phyloP scores from a whole-genome alignment of 2,329 filamentous ascomycete species.

The Ilyonectria mors-panacis region DNA sequence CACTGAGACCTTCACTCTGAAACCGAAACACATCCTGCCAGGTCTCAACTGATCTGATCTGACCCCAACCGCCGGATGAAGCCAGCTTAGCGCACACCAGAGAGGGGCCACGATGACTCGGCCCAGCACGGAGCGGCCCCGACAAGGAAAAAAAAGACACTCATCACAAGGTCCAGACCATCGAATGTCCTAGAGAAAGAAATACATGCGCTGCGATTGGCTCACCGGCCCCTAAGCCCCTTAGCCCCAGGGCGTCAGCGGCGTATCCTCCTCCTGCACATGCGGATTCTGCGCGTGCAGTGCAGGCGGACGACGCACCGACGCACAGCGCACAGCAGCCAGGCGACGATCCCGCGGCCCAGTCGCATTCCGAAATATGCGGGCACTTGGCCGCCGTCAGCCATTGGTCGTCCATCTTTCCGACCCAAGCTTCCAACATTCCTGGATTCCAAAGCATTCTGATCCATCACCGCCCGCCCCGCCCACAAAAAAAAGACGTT shows the following conservation, averaged over 20 bases:
- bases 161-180: slow-evolving; percentile 21
- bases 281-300: neutral
- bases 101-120: slow-evolving; percentile 24
- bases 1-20: too few relatives aligned
- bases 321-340: neutral
- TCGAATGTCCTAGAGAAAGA: slow-evolving; percentile 28
- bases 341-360: slow-evolving; percentile 8
- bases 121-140: slow-evolving; percentile 6
- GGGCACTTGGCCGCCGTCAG: slow-evolving; percentile 3
- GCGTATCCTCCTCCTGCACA: neutral
- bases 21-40: neutral
- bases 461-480: neutral
- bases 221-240: neutral
- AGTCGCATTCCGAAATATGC: slow-evolving; percentile 20
- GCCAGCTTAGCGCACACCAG: slow-evolving; percentile 21
- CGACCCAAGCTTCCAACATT: neutral
- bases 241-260: slow-evolving; percentile 7
- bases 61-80: slow-evolving; percentile 19
- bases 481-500: neutral
- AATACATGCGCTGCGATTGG: slow-evolving; percentile 44
- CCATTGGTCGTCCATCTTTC: neutral
- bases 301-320: neutral
- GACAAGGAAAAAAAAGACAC: slow-evolving; percentile 1
- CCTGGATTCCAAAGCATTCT: neutral
- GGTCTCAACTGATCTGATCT: slow-evolving; percentile 11